Evolutionary conservation across 352 stramenopile genomes (phyloP), one percentile per base, ranked within the genome.

Genomic region (Salisapilia sapeloensis): DNA sequence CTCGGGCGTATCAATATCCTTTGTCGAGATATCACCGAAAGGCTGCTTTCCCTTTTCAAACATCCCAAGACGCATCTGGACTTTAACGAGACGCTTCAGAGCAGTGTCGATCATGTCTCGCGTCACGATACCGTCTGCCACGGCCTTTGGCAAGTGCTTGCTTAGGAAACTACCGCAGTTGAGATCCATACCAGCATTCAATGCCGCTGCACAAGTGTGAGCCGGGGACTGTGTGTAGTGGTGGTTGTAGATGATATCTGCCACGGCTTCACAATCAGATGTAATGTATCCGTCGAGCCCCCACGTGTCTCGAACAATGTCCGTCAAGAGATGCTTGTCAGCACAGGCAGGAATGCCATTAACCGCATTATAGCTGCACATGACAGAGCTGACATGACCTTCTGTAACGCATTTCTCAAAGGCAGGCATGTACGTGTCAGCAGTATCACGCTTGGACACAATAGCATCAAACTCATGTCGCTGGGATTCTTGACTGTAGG

Each of bases 321-420:
- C 56, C 0, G 70, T 80, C 19, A 97, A 40, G 1, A 97, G 44
- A 4, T 56, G 42, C n/a, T 54, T 49, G 46, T 95, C 82, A 4
- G 84, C 77, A 49, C 91, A 97, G 10, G 75, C 54, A 1, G 91
- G 91, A 13, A 93, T 53, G 4, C 85, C 83, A 48, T 96, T 96
- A 18, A 97, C 61, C 9, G 76, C 67, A 39, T 97, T 97, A 56
- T 97, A 97, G 33, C 66, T 91, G 53, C 89, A 97, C 91, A 97
- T 97, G 26, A 96, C 46, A 7, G 67, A 64, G 30, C 54, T 90
- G 20, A 74, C 80, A 29, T 63, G 47, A 12, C 58, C 83, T 15
- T 75, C 61, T 42, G 44, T 69, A 10, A 96, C 58, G 46, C 80
- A 93, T 34, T 63, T 53, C 26, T 86, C 59, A 32, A 95, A 90